Conservation (phyloP, 306 rosid species). For the Dalbergia cultrata region DNA sequence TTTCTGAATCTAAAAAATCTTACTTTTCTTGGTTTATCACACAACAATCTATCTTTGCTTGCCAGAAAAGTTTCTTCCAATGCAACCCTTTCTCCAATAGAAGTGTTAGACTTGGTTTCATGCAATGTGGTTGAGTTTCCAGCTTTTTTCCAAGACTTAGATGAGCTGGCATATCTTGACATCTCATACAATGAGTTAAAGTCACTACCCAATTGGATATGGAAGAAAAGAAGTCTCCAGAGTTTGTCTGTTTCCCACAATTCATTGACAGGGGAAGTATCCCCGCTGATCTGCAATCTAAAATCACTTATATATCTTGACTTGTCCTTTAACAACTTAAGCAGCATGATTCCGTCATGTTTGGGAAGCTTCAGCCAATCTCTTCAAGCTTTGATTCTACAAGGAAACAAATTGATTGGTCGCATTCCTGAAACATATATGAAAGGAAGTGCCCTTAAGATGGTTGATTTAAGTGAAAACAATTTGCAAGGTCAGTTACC, state of each 20-base stretch:
- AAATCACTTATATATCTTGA: slow-evolving; percentile 24
- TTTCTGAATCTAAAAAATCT: neutral
- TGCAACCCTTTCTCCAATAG: neutral
- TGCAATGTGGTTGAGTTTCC: slow-evolving; percentile 40
- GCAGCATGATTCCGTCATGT: slow-evolving; percentile 35
- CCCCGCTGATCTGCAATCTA: slow-evolving; percentile 42
- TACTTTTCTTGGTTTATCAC: neutral
- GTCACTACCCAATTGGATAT: slow-evolving; percentile 39
- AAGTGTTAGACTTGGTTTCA: neutral
- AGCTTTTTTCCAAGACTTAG: neutral
- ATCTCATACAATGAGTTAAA: neutral
- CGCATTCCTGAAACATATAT: slow-evolving; percentile 30
- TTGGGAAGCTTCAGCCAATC: slow-evolving; percentile 26
- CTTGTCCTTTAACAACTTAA: slow-evolving; percentile 39
- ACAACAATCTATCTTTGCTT: neutral
- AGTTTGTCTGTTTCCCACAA: neutral
- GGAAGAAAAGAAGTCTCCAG: neutral
- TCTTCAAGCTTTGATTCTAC: neutral
- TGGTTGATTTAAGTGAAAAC: slow-evolving; percentile 33
- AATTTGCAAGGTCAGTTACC: slow-evolving; percentile 55
- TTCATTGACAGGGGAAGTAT: slow-evolving; percentile 30
- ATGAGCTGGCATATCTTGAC: neutral
- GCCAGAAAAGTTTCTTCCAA: neutral
- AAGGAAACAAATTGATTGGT: slow-evolving; percentile 30
- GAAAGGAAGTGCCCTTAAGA: neutral